Evolutionary conservation across 495 filamentous ascomycete species (phyloP).

Genomic region (Daldinia decipiens): DNA sequence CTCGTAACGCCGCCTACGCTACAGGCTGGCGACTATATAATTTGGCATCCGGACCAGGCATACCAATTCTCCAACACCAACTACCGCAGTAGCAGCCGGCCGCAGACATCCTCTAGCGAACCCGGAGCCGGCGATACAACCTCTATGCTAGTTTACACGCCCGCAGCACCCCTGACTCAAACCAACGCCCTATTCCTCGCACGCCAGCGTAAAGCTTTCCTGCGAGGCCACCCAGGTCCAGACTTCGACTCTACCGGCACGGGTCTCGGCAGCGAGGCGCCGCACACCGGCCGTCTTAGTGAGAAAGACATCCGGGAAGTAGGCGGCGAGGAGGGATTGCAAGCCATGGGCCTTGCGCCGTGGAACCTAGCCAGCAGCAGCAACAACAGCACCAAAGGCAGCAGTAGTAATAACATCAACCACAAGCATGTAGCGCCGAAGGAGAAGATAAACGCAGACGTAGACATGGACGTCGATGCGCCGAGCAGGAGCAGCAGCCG

Average conservation of each 20-base stretch:
- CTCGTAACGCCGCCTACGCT: constrained; percentile 84
- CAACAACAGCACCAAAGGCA: constrained; percentile 1
- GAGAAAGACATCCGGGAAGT: constrained; percentile 60
- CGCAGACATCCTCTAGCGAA: constrained; percentile 46
- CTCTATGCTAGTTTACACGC: constrained; percentile 77
- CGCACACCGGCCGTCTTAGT: constrained; percentile 54
- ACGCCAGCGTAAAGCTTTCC: constrained; percentile 77
- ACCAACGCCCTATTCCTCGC: constrained; percentile 80
- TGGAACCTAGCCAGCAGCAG: constrained; percentile 52
- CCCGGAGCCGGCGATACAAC: constrained; percentile 36
- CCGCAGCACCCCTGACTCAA: constrained; percentile 82
- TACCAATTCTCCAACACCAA: constrained; percentile 60
- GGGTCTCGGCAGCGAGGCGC: constrained; percentile 58
- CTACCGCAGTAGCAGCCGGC: constrained; percentile 51
- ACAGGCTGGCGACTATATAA: constrained; percentile 85
- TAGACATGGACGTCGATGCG: constrained; percentile 35
- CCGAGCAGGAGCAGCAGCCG: constrained; percentile 27
- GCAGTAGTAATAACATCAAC: constrained; percentile 1
- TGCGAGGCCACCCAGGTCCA: constrained; percentile 70
- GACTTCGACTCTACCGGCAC: constrained; percentile 71
- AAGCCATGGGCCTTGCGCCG: constrained; percentile 61
- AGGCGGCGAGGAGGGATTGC: constrained; percentile 56
- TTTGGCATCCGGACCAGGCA: constrained; percentile 85
- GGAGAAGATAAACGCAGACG: constrained; percentile 34
- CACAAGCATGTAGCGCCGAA: constrained; percentile 11